A percentile compares a stretch with the other conserved stretches of the same genome.
Evolutionary conservation across 1,284 basidiomycete genomes (phyloP).

Genomic region (Boletellus sp.): DNA sequence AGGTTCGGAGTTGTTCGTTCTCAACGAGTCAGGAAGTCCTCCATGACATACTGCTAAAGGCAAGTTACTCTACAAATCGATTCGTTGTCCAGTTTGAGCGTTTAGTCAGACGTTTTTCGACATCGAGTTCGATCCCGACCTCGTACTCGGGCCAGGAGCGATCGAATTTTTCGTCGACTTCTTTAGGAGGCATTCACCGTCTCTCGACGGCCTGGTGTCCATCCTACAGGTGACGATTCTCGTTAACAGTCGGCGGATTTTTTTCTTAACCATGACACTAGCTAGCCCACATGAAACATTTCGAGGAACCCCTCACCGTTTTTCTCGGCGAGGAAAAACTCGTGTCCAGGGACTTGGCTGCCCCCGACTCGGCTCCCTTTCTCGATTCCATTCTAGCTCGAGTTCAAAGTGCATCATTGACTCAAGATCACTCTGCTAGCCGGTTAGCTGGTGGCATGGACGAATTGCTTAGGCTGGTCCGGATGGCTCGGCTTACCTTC

Average conservation of each 20-base stretch:
- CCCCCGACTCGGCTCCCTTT: conserved; percentile 32
- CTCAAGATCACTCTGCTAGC: conserved; percentile 9
- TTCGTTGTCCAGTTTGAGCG: not conserved
- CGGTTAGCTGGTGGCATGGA: conserved; percentile 23
- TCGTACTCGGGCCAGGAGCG: conserved; percentile 58
- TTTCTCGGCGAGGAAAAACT: conserved; percentile 29
- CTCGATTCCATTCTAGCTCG: conserved; percentile 42
- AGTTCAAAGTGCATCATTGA: conserved; percentile 22
- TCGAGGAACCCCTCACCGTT: conserved; percentile 53
- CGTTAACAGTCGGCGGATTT: not conserved
- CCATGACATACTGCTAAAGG: conserved; percentile 50
- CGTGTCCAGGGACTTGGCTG: conserved; percentile 21
- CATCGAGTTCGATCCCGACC: conserved; percentile 50
- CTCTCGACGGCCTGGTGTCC: conserved; percentile 52
- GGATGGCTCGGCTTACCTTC: conserved; percentile 39
- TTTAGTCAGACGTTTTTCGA: conserved; percentile 62
- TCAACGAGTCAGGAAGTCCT: conserved; percentile 46
- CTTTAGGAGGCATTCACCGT: conserved; percentile 49
- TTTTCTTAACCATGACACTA: conserved; percentile 26
- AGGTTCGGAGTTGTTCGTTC: conserved; percentile 46
- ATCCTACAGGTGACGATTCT: conserved; percentile 52
- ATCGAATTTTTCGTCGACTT: conserved; percentile 57
- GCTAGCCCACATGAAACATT: conserved; percentile 67
- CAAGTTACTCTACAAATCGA: conserved; percentile 20
- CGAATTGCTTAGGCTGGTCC: conserved; percentile 35